These are phyloP conservation scores for Pulveroboletus sp. DNA, from an alignment of 768 basidiomycete genomes.

Conservation along the genomic window DNA sequence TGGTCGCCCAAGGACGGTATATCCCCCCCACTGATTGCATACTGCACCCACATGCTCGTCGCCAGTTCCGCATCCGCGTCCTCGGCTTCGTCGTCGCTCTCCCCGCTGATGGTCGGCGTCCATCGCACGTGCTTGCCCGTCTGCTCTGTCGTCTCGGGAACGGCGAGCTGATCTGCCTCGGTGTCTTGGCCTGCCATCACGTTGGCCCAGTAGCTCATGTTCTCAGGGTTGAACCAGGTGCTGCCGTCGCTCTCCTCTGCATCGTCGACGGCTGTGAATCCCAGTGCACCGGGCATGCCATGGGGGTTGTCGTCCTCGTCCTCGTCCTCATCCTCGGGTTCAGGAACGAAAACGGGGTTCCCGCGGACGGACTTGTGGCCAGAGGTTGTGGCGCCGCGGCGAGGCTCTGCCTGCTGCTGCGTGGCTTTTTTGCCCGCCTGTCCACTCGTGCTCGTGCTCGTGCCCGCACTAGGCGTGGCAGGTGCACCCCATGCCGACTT, in stretches of 20 bases:
- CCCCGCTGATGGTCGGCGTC: slow-evolving; percentile 19
- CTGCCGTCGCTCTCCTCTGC: slow-evolving; percentile 17
- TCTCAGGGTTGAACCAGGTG: slow-evolving; percentile 24
- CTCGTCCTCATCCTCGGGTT: slow-evolving; percentile 12
- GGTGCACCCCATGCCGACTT: slow-evolving; percentile 16
- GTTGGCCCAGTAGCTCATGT: slow-evolving; percentile 29
- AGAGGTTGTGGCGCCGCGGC: slow-evolving; percentile 4
- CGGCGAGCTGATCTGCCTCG: slow-evolving; percentile 5
- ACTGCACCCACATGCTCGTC: slow-evolving; percentile 29
- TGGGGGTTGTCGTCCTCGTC: neutral
- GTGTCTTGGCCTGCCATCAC: slow-evolving; percentile 21
- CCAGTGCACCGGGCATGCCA: slow-evolving; percentile 9
- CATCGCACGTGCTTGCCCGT: slow-evolving; percentile 22
- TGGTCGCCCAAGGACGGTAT: slow-evolving; percentile 12
- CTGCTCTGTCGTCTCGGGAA: slow-evolving; percentile 4
- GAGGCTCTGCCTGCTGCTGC: slow-evolving; percentile 9
- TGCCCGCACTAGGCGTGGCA: neutral
- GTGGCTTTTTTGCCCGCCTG: slow-evolving; percentile 15
- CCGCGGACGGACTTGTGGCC: slow-evolving; percentile 11
- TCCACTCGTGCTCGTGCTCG: neutral
- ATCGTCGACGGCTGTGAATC: slow-evolving; percentile 2
- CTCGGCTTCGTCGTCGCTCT: slow-evolving; percentile 24
- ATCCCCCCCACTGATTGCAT: slow-evolving; percentile 27
- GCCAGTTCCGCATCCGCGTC: slow-evolving; percentile 17
- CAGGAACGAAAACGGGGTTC: slow-evolving; percentile 13